Percentiles rank a stretch among this genome's conserved stretches.
Conservation (phyloP, 2,329 filamentous ascomycete genomes). For the Trichoderma arundinaceum region DNA sequence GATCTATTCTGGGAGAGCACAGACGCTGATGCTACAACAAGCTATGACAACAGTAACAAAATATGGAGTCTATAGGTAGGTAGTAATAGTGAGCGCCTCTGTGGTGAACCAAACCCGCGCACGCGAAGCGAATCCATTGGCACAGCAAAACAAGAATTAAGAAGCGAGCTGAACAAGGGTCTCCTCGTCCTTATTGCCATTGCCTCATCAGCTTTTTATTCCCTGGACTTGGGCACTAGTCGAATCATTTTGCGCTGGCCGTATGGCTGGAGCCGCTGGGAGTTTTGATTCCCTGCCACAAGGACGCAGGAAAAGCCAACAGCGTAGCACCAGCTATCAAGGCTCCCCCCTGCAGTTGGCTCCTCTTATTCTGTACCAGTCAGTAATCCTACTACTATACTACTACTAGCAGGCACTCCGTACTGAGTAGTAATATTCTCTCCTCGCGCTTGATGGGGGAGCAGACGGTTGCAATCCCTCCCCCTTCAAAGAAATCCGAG, state of each 20-base stretch:
- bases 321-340: conserved; percentile 4
- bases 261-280: conserved; percentile 5
- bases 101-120: too few species aligned
- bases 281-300: background rate
- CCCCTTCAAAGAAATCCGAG: background rate
- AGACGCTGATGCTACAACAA: background rate
- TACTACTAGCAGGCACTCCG: too few species aligned
- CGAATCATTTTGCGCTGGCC: background rate
- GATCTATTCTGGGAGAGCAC: conserved; percentile 12
- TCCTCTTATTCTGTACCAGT: conserved; percentile 7
- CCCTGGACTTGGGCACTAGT: conserved; percentile 6
- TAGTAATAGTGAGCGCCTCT: too few species aligned
- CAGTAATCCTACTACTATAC: too few species aligned
- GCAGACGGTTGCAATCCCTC: background rate
- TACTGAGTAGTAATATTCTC: too few species aligned
- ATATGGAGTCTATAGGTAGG: too few species aligned
- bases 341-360: conserved; percentile 20
- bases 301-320: conserved; percentile 8
- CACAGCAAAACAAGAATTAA: too few species aligned
- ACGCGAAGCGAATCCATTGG: too few species aligned
- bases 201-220: conserved; percentile 3
- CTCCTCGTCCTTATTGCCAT: background rate
- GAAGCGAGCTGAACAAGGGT: background rate
- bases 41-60: too few species aligned
- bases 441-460: too few species aligned